A percentile compares a stretch with the other conserved stretches of the same genome.
These are phyloP conservation scores for Aspergillus thermomutatus DNA, from an alignment of 2,329 filamentous ascomycete genomes.

Conservation along the genomic window DNA sequence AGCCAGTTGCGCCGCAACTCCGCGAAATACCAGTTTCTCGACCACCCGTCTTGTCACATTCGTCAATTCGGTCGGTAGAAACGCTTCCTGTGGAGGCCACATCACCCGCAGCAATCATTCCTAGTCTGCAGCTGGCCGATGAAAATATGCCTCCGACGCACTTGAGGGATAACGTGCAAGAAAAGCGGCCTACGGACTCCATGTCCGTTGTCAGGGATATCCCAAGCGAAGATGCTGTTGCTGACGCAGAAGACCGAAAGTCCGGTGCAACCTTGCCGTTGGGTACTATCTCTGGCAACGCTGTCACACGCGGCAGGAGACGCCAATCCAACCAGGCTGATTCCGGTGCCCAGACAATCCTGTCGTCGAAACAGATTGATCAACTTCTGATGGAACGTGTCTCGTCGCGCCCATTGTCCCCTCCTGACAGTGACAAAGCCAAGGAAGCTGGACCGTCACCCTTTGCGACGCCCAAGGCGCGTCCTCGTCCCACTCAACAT, in stretches of 20 bases:
- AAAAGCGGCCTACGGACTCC: constrained; percentile 18
- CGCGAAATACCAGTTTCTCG: constrained; percentile 23
- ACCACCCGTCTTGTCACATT: constrained; percentile 35
- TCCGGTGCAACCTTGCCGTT: constrained; percentile 49
- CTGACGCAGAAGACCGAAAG: constrained; percentile 28
- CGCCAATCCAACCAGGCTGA: constrained; percentile 54
- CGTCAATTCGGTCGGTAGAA: constrained; percentile 44
- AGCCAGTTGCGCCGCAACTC: constrained; percentile 29
- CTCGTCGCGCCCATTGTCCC: constrained; percentile 28
- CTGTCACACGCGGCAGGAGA: constrained; percentile 28
- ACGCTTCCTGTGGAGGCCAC: constrained; percentile 43
- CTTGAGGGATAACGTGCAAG: constrained; percentile 17
- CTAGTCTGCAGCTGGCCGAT: constrained; percentile 17
- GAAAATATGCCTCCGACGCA: constrained; percentile 21
- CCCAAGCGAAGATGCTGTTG: constrained; percentile 53
- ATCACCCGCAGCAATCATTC: constrained; percentile 24
- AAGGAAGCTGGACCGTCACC: constrained; percentile 31
- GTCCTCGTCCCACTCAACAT: constrained; percentile 30
- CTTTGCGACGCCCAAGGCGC: constrained; percentile 36
- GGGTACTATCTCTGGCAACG: constrained; percentile 62
- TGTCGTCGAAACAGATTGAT: constrained; percentile 81
- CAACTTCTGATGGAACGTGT: constrained; percentile 62
- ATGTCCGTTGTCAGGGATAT: constrained; percentile 62
- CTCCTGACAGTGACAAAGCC: constrained; percentile 31
- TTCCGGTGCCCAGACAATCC: constrained; percentile 74